A percentile compares a stretch with the other conserved stretches of the same genome.
These are phyloP conservation scores for Cladophialophora chaetospira DNA, from an alignment of 2,329 filamentous ascomycete genomes.

Conservation along the genomic window DNA sequence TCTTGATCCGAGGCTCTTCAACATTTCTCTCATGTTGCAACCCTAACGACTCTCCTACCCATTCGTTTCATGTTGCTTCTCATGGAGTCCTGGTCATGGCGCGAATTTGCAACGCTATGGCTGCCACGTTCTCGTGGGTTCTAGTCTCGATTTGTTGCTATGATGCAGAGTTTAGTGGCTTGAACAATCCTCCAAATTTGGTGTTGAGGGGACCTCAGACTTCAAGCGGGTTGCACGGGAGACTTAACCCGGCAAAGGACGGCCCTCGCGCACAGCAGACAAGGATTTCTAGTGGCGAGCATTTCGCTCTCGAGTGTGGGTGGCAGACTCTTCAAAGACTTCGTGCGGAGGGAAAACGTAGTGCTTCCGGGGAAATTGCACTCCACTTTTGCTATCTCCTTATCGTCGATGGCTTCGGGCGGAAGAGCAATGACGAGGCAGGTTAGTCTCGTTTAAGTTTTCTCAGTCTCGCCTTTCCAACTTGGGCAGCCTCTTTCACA, in stretches of 20 bases:
- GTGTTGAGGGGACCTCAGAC: not conserved
- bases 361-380: constrained; percentile 34
- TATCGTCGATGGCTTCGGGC: constrained; percentile 28
- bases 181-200: constrained; percentile 16
- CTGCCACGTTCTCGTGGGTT: constrained; percentile 14
- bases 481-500: constrained; percentile 4
- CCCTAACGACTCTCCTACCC: constrained; percentile 5
- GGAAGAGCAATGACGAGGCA: constrained; percentile 7
- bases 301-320: constrained; percentile 14
- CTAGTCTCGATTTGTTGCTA: constrained; percentile 16
- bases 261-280: not conserved
- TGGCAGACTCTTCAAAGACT: constrained; percentile 9
- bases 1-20: not conserved
- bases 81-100: too few species aligned
- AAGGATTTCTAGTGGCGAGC: constrained; percentile 1
- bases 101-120: constrained; percentile 1
- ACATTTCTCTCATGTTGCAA: constrained; percentile 8
- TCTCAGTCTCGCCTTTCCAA: not conserved
- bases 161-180: constrained; percentile 9
- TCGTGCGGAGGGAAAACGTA: constrained; percentile 27
- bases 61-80: constrained; percentile 2
- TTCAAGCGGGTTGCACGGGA: constrained; percentile 3
- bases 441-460: constrained; percentile 10
- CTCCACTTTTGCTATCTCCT: constrained; percentile 26
- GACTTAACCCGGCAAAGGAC: not conserved